A percentile compares a stretch with the other conserved stretches of the same genome.
Conservation (phyloP, 2,329 filamentous ascomycete genomes). For the Escovopsis sp. region DNA sequence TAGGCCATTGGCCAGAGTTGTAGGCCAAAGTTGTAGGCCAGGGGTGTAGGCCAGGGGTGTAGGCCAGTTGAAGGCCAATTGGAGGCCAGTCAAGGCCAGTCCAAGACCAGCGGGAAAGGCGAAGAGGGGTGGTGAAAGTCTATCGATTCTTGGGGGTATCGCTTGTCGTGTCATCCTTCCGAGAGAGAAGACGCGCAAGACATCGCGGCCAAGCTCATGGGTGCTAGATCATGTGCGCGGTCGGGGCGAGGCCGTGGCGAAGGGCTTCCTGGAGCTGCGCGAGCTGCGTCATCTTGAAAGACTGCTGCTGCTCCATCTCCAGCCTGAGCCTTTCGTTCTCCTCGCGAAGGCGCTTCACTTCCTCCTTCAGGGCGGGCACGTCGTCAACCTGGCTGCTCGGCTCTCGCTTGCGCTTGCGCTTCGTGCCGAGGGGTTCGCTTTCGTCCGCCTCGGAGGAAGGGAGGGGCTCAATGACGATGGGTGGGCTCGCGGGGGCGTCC, state of each 20-base stretch:
- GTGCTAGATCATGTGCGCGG: constrained; percentile 27
- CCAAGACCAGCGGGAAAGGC: too few species aligned
- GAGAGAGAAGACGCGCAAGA: too few species aligned
- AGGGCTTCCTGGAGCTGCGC: constrained; percentile 29
- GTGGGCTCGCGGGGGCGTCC: constrained; percentile 19
- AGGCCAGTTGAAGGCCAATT: too few species aligned
- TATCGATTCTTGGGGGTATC: too few species aligned
- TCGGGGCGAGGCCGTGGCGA: constrained; percentile 23
- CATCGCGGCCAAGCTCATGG: too few species aligned
- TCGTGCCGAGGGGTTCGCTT: constrained; percentile 27
- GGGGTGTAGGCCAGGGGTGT: too few species aligned
- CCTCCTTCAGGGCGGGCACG: constrained; percentile 42
- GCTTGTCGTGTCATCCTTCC: too few species aligned
- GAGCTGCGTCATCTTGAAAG: constrained; percentile 30
- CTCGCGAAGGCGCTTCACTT: constrained; percentile 49
- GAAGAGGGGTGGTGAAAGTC: too few species aligned
- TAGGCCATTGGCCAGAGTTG: neutral
- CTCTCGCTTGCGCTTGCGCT: constrained; percentile 29
- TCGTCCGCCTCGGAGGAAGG: constrained; percentile 31
- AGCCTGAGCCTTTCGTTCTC: constrained; percentile 46
- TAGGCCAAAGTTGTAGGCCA: too few species aligned
- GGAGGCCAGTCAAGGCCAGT: too few species aligned
- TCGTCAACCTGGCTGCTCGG: constrained; percentile 23
- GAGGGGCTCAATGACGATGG: constrained; percentile 15
- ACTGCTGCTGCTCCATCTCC: constrained; percentile 33